phyloP scores from a whole-genome alignment of 2,329 filamentous ascomycete species.

The Colletotrichum cuscutae region DNA sequence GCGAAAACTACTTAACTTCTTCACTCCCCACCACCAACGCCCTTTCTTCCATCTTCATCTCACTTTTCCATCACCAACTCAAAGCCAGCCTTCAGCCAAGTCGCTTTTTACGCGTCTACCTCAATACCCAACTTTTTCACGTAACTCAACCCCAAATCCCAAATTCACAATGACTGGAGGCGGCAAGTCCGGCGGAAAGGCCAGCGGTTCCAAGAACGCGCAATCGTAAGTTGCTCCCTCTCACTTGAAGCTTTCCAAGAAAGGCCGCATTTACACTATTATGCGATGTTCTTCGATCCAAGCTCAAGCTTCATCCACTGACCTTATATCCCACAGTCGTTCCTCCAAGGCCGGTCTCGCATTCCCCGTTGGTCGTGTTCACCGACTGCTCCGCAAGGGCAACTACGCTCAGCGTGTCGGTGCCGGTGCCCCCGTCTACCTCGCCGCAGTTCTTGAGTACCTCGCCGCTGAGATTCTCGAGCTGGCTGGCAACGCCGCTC shows the following conservation, averaged over 20 bases:
- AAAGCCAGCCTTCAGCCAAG: conserved; percentile 37
- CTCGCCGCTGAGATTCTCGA: conserved; percentile 99
- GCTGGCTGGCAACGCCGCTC: conserved; percentile 96
- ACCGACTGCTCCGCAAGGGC: conserved; percentile 98
- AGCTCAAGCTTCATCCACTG: conserved; percentile 43
- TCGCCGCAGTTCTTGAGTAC: conserved; percentile 97
- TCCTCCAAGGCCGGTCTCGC: conserved; percentile 99
- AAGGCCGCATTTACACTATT: background rate
- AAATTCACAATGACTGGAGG: conserved; percentile 97
- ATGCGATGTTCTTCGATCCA: no score
- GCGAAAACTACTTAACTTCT: conserved; percentile 68
- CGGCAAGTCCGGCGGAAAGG: conserved; percentile 99
- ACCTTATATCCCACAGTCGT: conserved; percentile 70
- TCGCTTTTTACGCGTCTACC: conserved; percentile 19
- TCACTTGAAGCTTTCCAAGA: background rate
- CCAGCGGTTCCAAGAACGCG: conserved; percentile 97
- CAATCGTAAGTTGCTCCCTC: conserved; percentile 82
- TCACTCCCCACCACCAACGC: conserved; percentile 55
- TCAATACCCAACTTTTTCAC: conserved; percentile 33
- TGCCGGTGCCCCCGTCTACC: conserved; percentile 97
- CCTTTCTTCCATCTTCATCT: conserved; percentile 45
- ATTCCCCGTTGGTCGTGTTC: conserved; percentile 98
- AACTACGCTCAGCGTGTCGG: conserved; percentile 99
- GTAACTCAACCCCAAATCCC: conserved; percentile 48
- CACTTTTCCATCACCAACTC: conserved; percentile 41